Conservation (phyloP, 371 early-diverging fungal species). For the Zopfochytrium polystomum region DNA sequence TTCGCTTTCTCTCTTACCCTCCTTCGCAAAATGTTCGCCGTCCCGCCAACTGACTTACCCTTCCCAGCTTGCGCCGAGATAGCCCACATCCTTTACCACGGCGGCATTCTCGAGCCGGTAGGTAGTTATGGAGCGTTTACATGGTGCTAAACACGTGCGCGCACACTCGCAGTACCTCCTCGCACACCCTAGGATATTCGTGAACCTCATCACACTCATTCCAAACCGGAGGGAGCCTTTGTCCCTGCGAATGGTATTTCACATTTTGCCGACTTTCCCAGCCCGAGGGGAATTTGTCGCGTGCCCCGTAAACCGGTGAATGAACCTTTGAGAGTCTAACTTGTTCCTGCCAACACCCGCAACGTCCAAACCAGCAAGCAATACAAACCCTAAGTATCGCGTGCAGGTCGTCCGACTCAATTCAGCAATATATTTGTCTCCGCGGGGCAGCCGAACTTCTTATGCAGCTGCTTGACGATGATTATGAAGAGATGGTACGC, state of each 20-base stretch:
- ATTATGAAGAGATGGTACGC: constrained; percentile 21
- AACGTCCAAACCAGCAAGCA: constrained; percentile 13
- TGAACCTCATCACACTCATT: constrained; percentile 10
- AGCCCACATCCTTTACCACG: constrained; percentile 26
- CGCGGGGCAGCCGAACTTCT: constrained; percentile 9
- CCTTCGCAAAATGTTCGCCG: neutral
- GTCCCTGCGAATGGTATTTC: constrained; percentile 13
- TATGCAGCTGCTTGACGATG: constrained; percentile 14
- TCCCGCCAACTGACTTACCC: neutral
- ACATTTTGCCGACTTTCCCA: neutral
- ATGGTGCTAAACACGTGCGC: neutral
- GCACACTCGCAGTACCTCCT: constrained; percentile 6
- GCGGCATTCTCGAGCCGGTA: constrained; percentile 22
- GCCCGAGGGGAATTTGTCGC: too few relatives aligned
- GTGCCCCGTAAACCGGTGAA: too few relatives aligned
- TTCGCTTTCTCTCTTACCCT: neutral
- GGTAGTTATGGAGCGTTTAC: neutral
- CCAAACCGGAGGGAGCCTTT: constrained; percentile 4
- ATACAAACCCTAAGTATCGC: constrained; percentile 26
- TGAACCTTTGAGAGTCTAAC: too few relatives aligned
- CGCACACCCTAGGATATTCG: constrained; percentile 14
- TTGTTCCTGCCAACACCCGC: neutral
- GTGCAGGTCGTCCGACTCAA: constrained; percentile 7
- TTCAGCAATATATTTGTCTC: neutral
- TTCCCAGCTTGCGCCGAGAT: constrained; percentile 24